Base-by-base conservation (phyloP, 306 rosid species). In the Macrotyloma uniflorum region DNA sequence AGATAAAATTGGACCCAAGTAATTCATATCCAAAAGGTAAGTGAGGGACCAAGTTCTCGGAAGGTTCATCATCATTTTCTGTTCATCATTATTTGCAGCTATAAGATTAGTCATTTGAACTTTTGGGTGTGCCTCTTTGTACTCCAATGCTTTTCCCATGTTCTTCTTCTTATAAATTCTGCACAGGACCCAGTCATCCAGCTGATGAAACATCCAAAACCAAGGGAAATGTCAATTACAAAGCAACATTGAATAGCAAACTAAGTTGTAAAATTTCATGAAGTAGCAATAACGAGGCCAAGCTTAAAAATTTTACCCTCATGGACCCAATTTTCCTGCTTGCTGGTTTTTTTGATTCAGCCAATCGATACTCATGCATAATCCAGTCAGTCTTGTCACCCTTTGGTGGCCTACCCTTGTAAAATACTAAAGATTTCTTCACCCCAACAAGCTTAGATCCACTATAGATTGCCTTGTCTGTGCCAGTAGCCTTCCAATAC, bases 101-200 rank as follows among this genome's bases (percentile, higher is more conserved):
- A 32, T 16, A 19, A 45, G 36, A 47, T 85, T 83, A 46, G 47
- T 74, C 15, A 67, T 74, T 76, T 70, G 85, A 16, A 85, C 74
- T 36, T 76, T 73, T 54, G 76, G 30, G 33, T 82, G 88, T 42
- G 85, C 92, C 67, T 76, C 84, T 54, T 74, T 83, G 8, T 15
- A 86, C 19, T 86, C 93, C 76, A 82, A 22, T 59, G 83, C 46
- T 77, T 88, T 94, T 81, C 53, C 81, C 57, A 65, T 35, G 19
- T 87, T 86, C 87, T 73, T 90, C 87, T 90, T 94, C 88, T 89
- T 94, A 28, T 94, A 94, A 63, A 94, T 90, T 80, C 98, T 89
- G 70, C 97, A 94, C 36, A 94, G 82, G 47, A 94, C 98, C 97
- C 98, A 94, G 67, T 94, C 97, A 87, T 94, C 98, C 83, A 94